Evolutionary conservation across 2,329 filamentous ascomycete species (phyloP).

Genomic region (Neofusicoccum sp.): DNA sequence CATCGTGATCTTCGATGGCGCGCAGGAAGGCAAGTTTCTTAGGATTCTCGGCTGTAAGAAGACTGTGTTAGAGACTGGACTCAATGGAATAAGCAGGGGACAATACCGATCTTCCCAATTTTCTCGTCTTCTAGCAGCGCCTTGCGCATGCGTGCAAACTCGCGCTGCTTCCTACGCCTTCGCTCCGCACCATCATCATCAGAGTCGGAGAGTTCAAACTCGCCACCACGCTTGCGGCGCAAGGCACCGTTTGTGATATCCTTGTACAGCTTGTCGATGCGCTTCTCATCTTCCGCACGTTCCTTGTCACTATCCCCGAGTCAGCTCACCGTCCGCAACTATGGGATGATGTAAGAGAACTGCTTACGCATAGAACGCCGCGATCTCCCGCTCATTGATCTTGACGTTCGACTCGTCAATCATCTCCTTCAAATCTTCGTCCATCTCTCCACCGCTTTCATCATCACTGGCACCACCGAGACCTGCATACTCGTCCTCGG

Average conservation of each 20-base stretch:
- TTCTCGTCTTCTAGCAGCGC: slow-evolving; percentile 85
- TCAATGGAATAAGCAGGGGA: background rate
- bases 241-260: slow-evolving; percentile 89
- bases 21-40: slow-evolving; percentile 88
- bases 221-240: slow-evolving; percentile 71
- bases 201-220: slow-evolving; percentile 84
- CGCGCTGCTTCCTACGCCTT: slow-evolving; percentile 76
- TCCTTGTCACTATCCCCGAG: slow-evolving; percentile 64
- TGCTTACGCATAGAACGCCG: slow-evolving; percentile 84
- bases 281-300: slow-evolving; percentile 76
- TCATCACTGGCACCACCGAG: slow-evolving; percentile 88
- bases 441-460: slow-evolving; percentile 72
- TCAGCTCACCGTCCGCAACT: slow-evolving; percentile 20
- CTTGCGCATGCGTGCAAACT: slow-evolving; percentile 89
- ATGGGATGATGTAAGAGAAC: background rate
- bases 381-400: slow-evolving; percentile 77
- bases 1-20: slow-evolving; percentile 79
- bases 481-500: slow-evolving; percentile 96
- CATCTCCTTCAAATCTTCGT: slow-evolving; percentile 76
- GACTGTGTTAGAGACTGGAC: slow-evolving; percentile 10
- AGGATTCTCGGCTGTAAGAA: slow-evolving; percentile 67
- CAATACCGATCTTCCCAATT: slow-evolving; percentile 69
- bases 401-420: slow-evolving; percentile 78
- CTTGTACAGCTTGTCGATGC: slow-evolving; percentile 86
- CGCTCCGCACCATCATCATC: slow-evolving; percentile 77